These are phyloP conservation scores for Claviceps sp. DNA, from an alignment of 2,329 filamentous ascomycete species.

Conservation along the genomic window DNA sequence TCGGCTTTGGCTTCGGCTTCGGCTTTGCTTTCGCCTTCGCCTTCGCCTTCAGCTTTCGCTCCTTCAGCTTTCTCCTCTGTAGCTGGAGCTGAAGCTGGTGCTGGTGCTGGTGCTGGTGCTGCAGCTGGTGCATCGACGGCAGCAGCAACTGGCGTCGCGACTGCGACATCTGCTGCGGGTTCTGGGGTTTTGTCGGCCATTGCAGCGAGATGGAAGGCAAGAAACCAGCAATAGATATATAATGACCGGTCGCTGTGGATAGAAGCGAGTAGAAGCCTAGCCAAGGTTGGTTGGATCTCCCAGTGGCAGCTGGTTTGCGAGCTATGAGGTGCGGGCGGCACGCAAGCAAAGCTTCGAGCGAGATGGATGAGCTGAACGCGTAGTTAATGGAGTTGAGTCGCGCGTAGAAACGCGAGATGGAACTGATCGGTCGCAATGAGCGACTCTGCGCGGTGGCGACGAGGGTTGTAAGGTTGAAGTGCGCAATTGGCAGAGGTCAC, in stretches of 20 bases:
- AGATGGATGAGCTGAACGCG: slow-evolving; percentile 7
- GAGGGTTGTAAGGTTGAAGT: slow-evolving; percentile 1
- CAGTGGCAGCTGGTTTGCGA: not conserved
- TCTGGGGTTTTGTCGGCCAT: slow-evolving; percentile 27
- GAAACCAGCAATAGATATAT: slow-evolving; percentile 5
- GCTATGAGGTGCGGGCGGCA: not conserved
- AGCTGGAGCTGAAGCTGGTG: slow-evolving; percentile 12
- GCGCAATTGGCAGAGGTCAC: slow-evolving; percentile 5
- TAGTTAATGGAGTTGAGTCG: slow-evolving; percentile 6
- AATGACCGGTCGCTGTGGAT: not conserved
- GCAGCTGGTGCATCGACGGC: not conserved
- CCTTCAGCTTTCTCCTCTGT: slow-evolving; percentile 8
- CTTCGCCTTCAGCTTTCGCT: slow-evolving; percentile 12
- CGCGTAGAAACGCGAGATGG: slow-evolving; percentile 7
- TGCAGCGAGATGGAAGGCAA: slow-evolving; percentile 8
- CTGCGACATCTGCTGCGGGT: slow-evolving; percentile 21
- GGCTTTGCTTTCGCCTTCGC: slow-evolving; percentile 10
- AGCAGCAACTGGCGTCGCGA: slow-evolving; percentile 18
- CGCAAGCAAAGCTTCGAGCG: slow-evolving; percentile 5
- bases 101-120: not conserved
- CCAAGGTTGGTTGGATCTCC: not conserved
- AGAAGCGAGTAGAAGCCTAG: not conserved
- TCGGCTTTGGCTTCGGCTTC: slow-evolving; percentile 9
- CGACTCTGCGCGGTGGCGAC: slow-evolving; percentile 3
- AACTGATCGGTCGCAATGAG: slow-evolving; percentile 4